phyloP scores from a whole-genome alignment of 257 asterid species.

The Apocynum venetum region DNA sequence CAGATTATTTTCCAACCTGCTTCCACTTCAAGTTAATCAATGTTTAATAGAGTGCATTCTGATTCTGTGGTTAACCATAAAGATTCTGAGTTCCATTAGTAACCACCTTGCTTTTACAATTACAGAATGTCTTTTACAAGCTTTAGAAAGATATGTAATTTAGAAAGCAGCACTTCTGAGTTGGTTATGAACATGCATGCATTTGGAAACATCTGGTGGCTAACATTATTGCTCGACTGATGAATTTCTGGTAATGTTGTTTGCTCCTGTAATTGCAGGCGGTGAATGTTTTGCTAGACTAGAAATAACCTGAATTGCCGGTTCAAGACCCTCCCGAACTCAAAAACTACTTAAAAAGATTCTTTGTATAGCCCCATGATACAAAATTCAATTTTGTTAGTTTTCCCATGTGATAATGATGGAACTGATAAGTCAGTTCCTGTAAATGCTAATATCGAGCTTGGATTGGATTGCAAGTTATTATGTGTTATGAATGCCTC shows the following conservation, averaged over 20 bases:
- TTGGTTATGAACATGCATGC: too few species aligned
- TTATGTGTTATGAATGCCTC: too few species aligned
- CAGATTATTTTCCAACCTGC: not conserved
- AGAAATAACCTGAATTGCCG: not conserved
- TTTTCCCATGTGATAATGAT: not conserved
- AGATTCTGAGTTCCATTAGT: too few species aligned
- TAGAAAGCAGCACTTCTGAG: not conserved
- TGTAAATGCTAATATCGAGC: not conserved
- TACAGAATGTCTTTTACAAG: not conserved
- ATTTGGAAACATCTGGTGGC: not conserved
- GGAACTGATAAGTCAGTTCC: not conserved
- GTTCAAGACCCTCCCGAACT: too few species aligned
- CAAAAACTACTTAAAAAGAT: not conserved
- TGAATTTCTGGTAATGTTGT: not conserved
- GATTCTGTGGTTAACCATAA: not conserved
- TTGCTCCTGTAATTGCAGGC: not conserved
- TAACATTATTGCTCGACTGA: not conserved
- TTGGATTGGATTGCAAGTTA: not conserved
- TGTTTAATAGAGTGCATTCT: not conserved
- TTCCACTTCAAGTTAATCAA: not conserved
- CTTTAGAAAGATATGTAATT: not conserved
- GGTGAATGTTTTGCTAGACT: not conserved
- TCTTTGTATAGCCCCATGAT: not conserved
- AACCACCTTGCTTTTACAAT: too few species aligned
- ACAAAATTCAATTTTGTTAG: not conserved